phyloP scores from a whole-genome alignment of 2,329 filamentous ascomycete species.

The Aspergillus neoniger region DNA sequence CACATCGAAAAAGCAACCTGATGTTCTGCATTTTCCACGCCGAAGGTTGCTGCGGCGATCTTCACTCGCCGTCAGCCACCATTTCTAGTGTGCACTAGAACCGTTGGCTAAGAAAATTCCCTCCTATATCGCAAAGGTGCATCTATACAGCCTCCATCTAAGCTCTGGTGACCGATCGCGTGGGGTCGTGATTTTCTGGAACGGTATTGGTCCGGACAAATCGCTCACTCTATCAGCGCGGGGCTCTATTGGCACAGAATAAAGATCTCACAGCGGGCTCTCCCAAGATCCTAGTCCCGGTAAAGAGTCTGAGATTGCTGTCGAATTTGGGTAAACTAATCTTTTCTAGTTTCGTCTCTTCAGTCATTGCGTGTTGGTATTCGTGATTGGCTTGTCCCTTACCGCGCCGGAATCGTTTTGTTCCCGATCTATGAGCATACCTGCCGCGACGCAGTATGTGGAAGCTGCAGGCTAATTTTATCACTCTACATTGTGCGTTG shows the following conservation, averaged over 20 bases:
- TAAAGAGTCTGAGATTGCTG: not conserved
- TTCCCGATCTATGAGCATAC: not conserved
- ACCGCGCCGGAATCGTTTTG: not conserved
- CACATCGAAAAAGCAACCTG: not conserved
- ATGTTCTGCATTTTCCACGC: not conserved
- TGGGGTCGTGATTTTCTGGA: constrained; percentile 11
- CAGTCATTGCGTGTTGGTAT: not conserved
- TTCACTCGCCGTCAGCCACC: not conserved
- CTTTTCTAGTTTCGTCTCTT: not conserved
- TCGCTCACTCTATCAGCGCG: constrained; percentile 12
- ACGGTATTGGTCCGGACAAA: constrained; percentile 16
- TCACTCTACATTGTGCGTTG: constrained; percentile 33
- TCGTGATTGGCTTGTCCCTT: not conserved
- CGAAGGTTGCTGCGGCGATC: not conserved
- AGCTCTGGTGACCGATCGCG: constrained; percentile 2
- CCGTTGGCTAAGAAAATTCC: constrained; percentile 8
- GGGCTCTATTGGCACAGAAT: not conserved
- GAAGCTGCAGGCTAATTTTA: constrained; percentile 30
- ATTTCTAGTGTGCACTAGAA: not conserved
- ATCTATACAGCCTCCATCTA: not conserved
- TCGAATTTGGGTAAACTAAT: not conserved
- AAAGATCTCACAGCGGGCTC: not conserved
- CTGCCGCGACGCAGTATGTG: constrained; percentile 20
- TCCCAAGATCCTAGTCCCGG: not conserved
- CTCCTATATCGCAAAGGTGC: constrained; percentile 7